Conservation (phyloP, 1,284 basidiomycete species). For the Heterobasidion irregulare region DNA sequence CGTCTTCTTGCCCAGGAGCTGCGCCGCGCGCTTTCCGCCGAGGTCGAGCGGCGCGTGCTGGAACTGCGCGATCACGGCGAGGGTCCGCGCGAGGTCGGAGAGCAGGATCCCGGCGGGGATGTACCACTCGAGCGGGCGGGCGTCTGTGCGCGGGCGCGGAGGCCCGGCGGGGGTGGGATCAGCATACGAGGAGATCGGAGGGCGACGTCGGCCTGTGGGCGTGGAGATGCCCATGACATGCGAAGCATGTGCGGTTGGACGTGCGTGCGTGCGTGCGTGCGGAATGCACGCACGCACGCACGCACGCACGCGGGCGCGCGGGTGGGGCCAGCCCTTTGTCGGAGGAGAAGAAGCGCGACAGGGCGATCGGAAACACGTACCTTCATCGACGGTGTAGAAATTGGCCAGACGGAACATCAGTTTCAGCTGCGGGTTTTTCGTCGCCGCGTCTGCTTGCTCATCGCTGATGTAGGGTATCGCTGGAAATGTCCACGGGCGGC, state of each 20-base stretch:
- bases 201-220: neutral
- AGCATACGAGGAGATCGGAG: neutral
- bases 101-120: slow-evolving; percentile 63
- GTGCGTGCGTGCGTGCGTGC: too few relatives aligned
- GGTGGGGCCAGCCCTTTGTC: neutral
- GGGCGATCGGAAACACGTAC: slow-evolving; percentile 25
- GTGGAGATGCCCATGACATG: neutral
- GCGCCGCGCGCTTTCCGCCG: slow-evolving; percentile 60
- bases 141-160: slow-evolving; percentile 25
- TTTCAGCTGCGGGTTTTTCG: slow-evolving; percentile 71
- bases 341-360: neutral
- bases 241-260: too few relatives aligned
- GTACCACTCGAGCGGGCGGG: slow-evolving; percentile 72
- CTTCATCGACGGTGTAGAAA: slow-evolving; percentile 54
- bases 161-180: neutral
- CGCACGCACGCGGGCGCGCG: too few relatives aligned
- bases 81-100: slow-evolving; percentile 50
- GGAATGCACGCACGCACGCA: too few relatives aligned
- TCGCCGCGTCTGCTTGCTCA: slow-evolving; percentile 67
- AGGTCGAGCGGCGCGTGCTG: slow-evolving; percentile 69
- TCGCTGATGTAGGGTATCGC: slow-evolving; percentile 71
- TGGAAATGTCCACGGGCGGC: slow-evolving; percentile 20
- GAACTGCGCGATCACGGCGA: slow-evolving; percentile 71
- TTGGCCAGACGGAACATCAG: slow-evolving; percentile 71
- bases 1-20: slow-evolving; percentile 59